These are phyloP conservation scores for Phaeosphaeria sp. DNA, from an alignment of 2,329 filamentous ascomycete species.

Conservation along the genomic window DNA sequence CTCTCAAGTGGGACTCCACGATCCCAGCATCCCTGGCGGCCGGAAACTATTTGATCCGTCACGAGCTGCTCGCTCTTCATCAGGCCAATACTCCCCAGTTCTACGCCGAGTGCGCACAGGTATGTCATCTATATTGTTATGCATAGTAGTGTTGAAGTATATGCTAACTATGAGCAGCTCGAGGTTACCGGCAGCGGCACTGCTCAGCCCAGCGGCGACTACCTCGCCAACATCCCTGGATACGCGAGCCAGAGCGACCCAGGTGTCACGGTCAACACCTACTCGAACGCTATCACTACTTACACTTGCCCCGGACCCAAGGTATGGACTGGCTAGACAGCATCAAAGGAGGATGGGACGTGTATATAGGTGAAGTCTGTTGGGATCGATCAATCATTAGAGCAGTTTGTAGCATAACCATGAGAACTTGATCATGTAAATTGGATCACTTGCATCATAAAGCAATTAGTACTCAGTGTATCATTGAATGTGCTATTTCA, in stretches of 20 bases:
- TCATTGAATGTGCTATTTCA: no score
- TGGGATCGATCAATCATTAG: no score
- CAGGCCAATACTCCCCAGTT: slow-evolving; percentile 60
- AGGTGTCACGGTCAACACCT: slow-evolving; percentile 61
- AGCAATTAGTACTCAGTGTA: no score
- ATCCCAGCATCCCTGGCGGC: slow-evolving; percentile 56
- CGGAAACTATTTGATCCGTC: slow-evolving; percentile 51
- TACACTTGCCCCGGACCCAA: slow-evolving; percentile 59
- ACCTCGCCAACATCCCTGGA: slow-evolving; percentile 55
- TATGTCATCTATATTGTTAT: neutral
- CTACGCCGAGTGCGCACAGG: slow-evolving; percentile 65
- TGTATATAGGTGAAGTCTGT: neutral
- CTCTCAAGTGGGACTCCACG: slow-evolving; percentile 60
- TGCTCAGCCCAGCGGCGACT: slow-evolving; percentile 50
- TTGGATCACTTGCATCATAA: no score
- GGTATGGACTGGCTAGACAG: slow-evolving; percentile 55
- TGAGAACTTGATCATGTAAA: no score
- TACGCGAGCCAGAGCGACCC: slow-evolving; percentile 55
- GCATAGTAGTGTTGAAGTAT: neutral
- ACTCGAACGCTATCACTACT: slow-evolving; percentile 52
- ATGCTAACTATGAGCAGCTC: slow-evolving; percentile 27
- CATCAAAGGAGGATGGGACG: neutral
- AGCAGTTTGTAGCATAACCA: no score
- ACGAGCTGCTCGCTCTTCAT: slow-evolving; percentile 65
- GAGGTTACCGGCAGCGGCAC: slow-evolving; percentile 60